Base-by-base conservation (phyloP, 371 early-diverging fungal genomes). In the Polyrhizophydium stewartii region DNA sequence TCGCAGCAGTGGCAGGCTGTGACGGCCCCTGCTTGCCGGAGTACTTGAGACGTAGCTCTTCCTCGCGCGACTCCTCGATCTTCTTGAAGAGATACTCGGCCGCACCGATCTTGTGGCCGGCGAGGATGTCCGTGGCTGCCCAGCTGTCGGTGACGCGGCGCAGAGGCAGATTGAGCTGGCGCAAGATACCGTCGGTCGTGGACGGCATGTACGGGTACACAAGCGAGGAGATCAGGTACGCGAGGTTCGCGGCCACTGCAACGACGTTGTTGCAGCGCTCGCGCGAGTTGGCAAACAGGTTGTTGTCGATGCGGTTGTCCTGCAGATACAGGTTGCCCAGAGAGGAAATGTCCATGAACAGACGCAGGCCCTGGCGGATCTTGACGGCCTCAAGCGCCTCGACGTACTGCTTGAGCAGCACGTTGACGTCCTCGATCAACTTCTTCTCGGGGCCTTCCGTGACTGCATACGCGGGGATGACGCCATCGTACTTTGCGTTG, bases 241-340 rank as follows among this genome's bases (percentile, higher is more conserved):
- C 83, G 63, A 99, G 76, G 78, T 94, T 96, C 64, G 87, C 67
- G 12, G 92, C 89, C 9, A 88, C 74, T 46, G 79, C 83, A 59
- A 98, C 87, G 33, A 96, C 97, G 28, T 88, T 85, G 70, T 92
- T 87, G 77, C 96, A 95, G 49, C 89, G 85, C 25, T 77, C 78
- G 59, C 89, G 90, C 56, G 85, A 71, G 38, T 88, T 85, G 38
- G 73, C 76, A 68, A 92, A 95, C 47, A 97, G 77, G 35, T 85
- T 74, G 74, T 94, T 95, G 75, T 93, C 94, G 51, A 94, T 78
- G 62, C 89, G 88, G 72, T 90, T 89, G 55, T 89, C 91, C 76
- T 99, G 99, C 40, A 99, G 79, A 73, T 97, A 99, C 59, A 75
- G 83, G 78, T 99, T 99, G 51, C 97, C 99, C 45, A 89, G 86